Evolutionary conservation across 352 stramenopile genomes (phyloP).

Genomic region (Plasmopara viticola): DNA sequence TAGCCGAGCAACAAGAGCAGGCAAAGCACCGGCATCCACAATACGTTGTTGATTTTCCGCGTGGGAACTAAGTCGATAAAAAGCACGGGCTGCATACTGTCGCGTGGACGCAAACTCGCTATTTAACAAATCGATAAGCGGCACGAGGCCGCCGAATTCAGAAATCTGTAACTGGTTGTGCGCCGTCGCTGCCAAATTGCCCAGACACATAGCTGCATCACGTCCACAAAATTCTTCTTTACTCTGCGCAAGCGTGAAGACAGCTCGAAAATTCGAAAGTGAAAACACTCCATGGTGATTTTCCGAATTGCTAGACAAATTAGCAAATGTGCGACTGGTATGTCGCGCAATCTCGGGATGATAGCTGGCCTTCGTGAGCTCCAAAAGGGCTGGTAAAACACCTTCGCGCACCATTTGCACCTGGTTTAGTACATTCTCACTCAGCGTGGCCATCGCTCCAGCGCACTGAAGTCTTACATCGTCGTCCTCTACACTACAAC

Average conservation of each 20-base stretch:
- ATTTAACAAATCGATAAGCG: slow-evolving; percentile 74
- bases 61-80: slow-evolving; percentile 87
- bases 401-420: slow-evolving; percentile 75
- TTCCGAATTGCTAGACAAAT: slow-evolving; percentile 89
- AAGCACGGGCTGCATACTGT: slow-evolving; percentile 76
- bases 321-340: slow-evolving; percentile 86
- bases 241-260: slow-evolving; percentile 65
- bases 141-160: slow-evolving; percentile 75
- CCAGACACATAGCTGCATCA: slow-evolving; percentile 90
- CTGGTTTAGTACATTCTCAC: slow-evolving; percentile 90
- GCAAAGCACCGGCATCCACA: slow-evolving; percentile 74
- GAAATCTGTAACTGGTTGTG: slow-evolving; percentile 89
- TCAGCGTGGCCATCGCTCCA: slow-evolving; percentile 86
- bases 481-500: slow-evolving; percentile 52
- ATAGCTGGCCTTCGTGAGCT: slow-evolving; percentile 53
- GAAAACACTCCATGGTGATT: slow-evolving; percentile 88
- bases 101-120: slow-evolving; percentile 64
- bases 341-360: slow-evolving; percentile 80
- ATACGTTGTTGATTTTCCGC: slow-evolving; percentile 85
- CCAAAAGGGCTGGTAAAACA: slow-evolving; percentile 66
- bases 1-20: slow-evolving; percentile 66
- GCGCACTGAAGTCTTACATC: slow-evolving; percentile 88
- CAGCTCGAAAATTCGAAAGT: slow-evolving; percentile 59
- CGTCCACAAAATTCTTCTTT: slow-evolving; percentile 82
- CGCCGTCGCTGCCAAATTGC: slow-evolving; percentile 89